phyloP scores from a whole-genome alignment of 257 asterid species.

The Przewalskia tangutica region DNA sequence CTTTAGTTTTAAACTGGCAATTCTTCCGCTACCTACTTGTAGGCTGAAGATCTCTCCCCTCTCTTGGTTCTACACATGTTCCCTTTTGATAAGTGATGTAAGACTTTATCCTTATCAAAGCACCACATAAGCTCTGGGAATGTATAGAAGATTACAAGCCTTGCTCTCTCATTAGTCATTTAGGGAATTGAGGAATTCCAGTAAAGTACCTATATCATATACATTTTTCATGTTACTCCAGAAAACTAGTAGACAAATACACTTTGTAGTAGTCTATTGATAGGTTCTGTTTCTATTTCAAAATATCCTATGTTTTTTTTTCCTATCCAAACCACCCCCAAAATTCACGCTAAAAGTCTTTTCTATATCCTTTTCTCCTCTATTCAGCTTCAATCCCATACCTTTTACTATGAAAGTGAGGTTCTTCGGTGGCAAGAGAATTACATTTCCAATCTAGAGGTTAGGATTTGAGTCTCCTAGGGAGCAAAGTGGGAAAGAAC shows the following conservation, averaged over 20 bases:
- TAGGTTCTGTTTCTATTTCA: not conserved
- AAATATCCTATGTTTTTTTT: not conserved
- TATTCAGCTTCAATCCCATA: not conserved
- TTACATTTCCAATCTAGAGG: not conserved
- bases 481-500: not conserved
- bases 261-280: not conserved
- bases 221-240: not conserved
- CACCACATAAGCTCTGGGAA: not conserved
- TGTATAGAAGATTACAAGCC: not conserved
- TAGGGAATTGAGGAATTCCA: not conserved
- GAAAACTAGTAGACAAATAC: not conserved
- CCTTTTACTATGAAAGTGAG: not conserved
- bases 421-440: not conserved
- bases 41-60: not conserved
- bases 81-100: not conserved
- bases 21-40: not conserved
- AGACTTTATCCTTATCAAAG: not conserved
- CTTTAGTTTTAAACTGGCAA: not conserved
- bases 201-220: not conserved
- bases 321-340: not conserved
- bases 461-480: not conserved
- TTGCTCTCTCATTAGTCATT: not conserved
- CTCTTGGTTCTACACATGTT: not conserved
- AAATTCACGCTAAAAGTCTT: not conserved
- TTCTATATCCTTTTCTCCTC: not conserved